A percentile compares a stretch with the other conserved stretches of the same genome.
Conservation (phyloP, 2,329 filamentous ascomycete species). For the Teratosphaeria zuluensis region DNA sequence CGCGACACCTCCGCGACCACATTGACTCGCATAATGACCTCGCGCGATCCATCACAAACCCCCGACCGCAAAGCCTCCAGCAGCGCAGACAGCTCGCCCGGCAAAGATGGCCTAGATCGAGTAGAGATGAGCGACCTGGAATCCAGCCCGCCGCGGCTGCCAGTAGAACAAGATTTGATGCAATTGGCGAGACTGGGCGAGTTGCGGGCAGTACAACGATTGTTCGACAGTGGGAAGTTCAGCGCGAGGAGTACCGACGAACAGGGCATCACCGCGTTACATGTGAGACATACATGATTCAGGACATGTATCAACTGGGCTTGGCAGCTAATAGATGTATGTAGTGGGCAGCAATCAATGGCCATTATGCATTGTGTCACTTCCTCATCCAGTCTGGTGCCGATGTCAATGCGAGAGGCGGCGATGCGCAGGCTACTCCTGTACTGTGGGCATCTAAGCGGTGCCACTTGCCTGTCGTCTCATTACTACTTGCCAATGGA, state of each 20-base stretch:
- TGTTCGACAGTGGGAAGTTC: conserved; percentile 74
- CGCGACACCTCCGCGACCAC: not conserved
- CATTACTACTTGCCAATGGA: conserved; percentile 81
- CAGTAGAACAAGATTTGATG: conserved; percentile 78
- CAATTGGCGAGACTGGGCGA: conserved; percentile 85
- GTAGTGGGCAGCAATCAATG: conserved; percentile 98
- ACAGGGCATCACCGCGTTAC: conserved; percentile 89
- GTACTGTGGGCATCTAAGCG: conserved; percentile 95
- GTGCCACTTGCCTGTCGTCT: conserved; percentile 93
- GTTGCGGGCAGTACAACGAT: conserved; percentile 72
- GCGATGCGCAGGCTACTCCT: conserved; percentile 86
- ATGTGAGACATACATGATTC: conserved; percentile 48
- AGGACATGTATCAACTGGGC: not conserved
- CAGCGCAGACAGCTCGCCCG: conserved; percentile 6
- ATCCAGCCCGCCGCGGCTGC: conserved; percentile 28
- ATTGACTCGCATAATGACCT: conserved; percentile 4
- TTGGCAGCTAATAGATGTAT: not conserved
- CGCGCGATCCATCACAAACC: conserved; percentile 9
- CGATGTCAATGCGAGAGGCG: conserved; percentile 89
- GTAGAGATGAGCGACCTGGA: conserved; percentile 27
- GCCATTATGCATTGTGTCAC: conserved; percentile 94
- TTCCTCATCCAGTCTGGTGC: conserved; percentile 81
- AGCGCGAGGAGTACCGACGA: conserved; percentile 78
- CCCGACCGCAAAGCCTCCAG: conserved; percentile 5
- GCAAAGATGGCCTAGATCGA: conserved; percentile 25